These are phyloP conservation scores for Penicillium paneum DNA, from an alignment of 2,329 filamentous ascomycete species.

Conservation along the genomic window DNA sequence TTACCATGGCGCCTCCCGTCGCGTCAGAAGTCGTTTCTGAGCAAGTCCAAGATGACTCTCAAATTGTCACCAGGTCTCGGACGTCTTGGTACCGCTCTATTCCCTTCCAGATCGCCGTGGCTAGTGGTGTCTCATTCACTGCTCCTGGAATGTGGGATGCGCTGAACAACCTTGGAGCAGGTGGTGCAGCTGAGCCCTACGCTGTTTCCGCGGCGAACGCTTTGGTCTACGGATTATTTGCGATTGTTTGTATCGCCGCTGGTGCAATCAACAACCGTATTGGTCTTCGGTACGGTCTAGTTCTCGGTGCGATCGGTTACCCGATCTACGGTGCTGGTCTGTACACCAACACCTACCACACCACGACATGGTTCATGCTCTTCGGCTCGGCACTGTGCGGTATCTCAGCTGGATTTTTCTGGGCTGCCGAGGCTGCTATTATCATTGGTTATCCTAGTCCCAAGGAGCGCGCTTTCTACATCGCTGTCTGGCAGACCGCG, in stretches of 20 bases:
- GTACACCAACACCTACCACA: constrained; percentile 50
- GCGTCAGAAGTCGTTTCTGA: constrained; percentile 4
- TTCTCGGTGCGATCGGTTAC: constrained; percentile 45
- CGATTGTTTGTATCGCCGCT: constrained; percentile 48
- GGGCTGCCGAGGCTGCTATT: constrained; percentile 49
- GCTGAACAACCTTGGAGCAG: constrained; percentile 53
- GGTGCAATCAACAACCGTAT: constrained; percentile 50
- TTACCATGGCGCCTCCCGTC: background rate
- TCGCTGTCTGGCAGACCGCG: constrained; percentile 26
- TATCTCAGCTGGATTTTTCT: constrained; percentile 49
- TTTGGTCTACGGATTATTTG: constrained; percentile 48
- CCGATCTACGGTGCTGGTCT: constrained; percentile 49
- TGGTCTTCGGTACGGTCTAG: constrained; percentile 45
- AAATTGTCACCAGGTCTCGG: background rate
- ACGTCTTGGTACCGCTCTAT: constrained; percentile 21
- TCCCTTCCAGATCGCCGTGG: constrained; percentile 25
- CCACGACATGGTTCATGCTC: constrained; percentile 51
- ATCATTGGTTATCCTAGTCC: constrained; percentile 44
- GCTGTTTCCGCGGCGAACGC: constrained; percentile 52
- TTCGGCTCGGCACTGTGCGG: constrained; percentile 48
- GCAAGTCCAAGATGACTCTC: background rate
- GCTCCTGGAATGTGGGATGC: constrained; percentile 50
- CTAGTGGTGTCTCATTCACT: constrained; percentile 24
- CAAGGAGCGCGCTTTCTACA: constrained; percentile 23
- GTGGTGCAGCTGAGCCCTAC: constrained; percentile 51